These are phyloP conservation scores for Trichoderma arundinaceum DNA, from an alignment of 2,329 filamentous ascomycete genomes.

Conservation along the genomic window DNA sequence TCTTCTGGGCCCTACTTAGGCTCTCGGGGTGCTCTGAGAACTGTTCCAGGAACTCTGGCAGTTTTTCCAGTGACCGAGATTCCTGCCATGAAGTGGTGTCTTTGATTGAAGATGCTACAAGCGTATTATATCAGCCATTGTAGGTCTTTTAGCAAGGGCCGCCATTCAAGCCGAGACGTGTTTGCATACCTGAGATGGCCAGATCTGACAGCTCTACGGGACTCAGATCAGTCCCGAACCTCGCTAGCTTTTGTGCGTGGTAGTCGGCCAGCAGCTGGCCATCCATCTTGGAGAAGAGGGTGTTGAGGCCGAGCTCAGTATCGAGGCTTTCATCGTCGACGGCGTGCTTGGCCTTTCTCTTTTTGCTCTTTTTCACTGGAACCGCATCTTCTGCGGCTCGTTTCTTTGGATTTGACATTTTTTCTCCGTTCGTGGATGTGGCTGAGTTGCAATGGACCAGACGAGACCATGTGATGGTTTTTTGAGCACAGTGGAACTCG, in stretches of 20 bases:
- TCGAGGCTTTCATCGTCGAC: slow-evolving; percentile 65
- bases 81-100: slow-evolving; percentile 80
- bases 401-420: slow-evolving; percentile 57
- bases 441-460: not conserved
- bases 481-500: slow-evolving; percentile 16
- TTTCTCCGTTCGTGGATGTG: not conserved
- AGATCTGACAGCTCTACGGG: slow-evolving; percentile 83
- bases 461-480: not conserved
- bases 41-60: slow-evolving; percentile 78
- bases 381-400: slow-evolving; percentile 59
- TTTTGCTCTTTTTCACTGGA: slow-evolving; percentile 54
- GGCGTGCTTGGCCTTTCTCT: slow-evolving; percentile 60
- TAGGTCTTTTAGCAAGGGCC: not conserved
- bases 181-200: slow-evolving; percentile 72
- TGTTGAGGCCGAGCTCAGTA: slow-evolving; percentile 76
- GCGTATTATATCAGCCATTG: slow-evolving; percentile 25
- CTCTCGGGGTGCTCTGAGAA: slow-evolving; percentile 63
- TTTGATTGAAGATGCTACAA: slow-evolving; percentile 70
- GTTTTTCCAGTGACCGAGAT: slow-evolving; percentile 69
- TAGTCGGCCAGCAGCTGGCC: slow-evolving; percentile 83
- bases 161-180: not conserved
- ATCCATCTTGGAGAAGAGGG: slow-evolving; percentile 81
- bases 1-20: slow-evolving; percentile 68
- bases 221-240: slow-evolving; percentile 81
- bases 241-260: slow-evolving; percentile 76